A percentile compares a stretch with the other conserved stretches of the same genome.
These are phyloP conservation scores for Zymoseptoria tritici DNA, from an alignment of 2,329 filamentous ascomycete species.

Conservation along the genomic window DNA sequence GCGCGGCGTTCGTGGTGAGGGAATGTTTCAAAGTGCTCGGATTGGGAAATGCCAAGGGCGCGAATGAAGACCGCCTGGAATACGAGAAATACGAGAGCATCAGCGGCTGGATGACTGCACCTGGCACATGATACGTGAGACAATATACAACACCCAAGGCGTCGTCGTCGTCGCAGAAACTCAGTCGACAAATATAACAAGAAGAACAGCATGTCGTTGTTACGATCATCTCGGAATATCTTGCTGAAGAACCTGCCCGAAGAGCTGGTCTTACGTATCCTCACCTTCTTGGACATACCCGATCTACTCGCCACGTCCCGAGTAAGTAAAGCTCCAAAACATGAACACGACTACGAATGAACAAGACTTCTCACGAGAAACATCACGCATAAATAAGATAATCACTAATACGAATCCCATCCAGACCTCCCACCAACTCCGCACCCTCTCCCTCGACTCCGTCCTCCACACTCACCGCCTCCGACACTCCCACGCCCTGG, in stretches of 20 bases:
- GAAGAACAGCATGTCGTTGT: neutral
- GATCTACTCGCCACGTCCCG: conserved; percentile 39
- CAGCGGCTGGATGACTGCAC: neutral
- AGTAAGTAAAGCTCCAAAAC: conserved; percentile 20
- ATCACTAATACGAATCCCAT: neutral
- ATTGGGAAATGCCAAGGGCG: neutral
- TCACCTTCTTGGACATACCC: conserved; percentile 40
- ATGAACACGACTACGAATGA: too few relatives aligned
- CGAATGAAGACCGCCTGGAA: neutral
- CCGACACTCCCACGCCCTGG: conserved; percentile 46
- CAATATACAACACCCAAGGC: neutral
- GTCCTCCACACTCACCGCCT: conserved; percentile 58
- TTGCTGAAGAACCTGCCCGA: conserved; percentile 26
- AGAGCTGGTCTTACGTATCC: conserved; percentile 40
- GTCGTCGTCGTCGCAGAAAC: neutral
- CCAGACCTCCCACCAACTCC: conserved; percentile 56
- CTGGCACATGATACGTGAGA: neutral
- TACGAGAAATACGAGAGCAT: neutral
- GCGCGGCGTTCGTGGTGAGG: neutral
- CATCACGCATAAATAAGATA: neutral
- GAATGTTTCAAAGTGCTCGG: neutral
- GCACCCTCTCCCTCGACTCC: conserved; percentile 56
- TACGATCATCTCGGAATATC: neutral
- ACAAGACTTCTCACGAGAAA: neutral
- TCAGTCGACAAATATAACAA: neutral